Evolutionary conservation across 345 rosid genomes (phyloP).

Genomic region (Trapa incisa): DNA sequence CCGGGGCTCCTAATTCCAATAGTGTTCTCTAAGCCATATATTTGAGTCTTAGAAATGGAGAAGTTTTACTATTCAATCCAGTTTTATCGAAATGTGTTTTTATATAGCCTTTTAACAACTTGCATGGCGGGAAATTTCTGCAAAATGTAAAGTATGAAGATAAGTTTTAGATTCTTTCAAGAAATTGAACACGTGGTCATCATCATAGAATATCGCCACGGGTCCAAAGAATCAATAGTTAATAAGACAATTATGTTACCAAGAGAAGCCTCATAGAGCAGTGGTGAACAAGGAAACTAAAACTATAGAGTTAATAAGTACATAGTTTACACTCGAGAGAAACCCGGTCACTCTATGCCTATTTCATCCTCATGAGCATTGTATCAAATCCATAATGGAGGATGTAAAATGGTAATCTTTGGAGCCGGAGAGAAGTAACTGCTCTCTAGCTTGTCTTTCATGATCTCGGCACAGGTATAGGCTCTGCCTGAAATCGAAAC

Average conservation of each 20-base stretch:
- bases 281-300: not conserved
- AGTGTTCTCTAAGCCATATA: no score
- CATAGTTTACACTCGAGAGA: not conserved
- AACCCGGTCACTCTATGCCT: not conserved
- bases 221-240: not conserved
- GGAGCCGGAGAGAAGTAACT: not conserved
- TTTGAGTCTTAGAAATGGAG: no score
- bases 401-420: not conserved
- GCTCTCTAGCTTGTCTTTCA: not conserved
- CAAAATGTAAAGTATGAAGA: no score
- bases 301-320: no score
- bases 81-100: no score
- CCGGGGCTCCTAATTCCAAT: no score
- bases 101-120: no score
- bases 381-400: not conserved
- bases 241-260: not conserved
- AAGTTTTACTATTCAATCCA: no score
- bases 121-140: no score
- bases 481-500: not conserved
- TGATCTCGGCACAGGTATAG: not conserved
- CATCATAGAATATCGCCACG: not conserved
- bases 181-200: not conserved
- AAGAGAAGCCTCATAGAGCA: not conserved
- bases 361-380: not conserved
- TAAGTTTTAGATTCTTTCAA: not conserved